These are phyloP conservation scores for Wallemia mellicola DNA, from an alignment of 1,284 basidiomycete species.

Conservation along the genomic window DNA sequence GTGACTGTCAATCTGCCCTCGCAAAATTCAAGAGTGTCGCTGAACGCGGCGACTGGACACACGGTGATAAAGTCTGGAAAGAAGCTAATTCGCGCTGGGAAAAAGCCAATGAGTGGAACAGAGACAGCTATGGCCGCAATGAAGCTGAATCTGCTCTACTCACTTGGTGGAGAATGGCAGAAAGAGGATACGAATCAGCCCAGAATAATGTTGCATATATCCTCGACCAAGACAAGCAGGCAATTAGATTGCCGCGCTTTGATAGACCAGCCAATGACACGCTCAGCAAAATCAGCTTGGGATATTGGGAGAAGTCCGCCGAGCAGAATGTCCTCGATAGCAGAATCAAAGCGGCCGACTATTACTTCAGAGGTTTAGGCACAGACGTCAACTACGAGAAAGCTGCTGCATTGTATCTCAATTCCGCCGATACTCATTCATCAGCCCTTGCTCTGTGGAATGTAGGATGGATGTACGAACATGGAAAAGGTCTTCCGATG, in stretches of 20 bases:
- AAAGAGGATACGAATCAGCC: conserved; percentile 66
- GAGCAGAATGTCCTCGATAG: conserved; percentile 81
- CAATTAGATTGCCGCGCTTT: conserved; percentile 20
- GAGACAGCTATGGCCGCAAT: conserved; percentile 2
- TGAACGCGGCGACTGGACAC: conserved; percentile 62
- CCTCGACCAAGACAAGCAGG: conserved; percentile 58
- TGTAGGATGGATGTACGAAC: conserved; percentile 95
- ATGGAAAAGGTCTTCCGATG: conserved; percentile 64
- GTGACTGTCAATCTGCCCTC: conserved; percentile 50
- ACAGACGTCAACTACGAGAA: conserved; percentile 42
- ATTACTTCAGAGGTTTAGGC: conserved; percentile 69
- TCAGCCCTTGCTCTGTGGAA: conserved; percentile 99
- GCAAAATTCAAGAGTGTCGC: conserved; percentile 67
- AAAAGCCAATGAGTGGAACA: not conserved
- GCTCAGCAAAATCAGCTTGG: conserved; percentile 49
- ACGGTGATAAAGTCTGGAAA: conserved; percentile 21
- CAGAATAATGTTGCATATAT: conserved; percentile 89
- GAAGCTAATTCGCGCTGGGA: conserved; percentile 1
- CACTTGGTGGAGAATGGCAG: conserved; percentile 83
- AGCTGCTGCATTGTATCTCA: conserved; percentile 54
- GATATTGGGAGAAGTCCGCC: conserved; percentile 80
- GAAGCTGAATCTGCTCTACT: conserved; percentile 43
- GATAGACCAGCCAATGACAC: conserved; percentile 20
- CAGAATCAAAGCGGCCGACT: conserved; percentile 83
- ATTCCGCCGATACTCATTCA: conserved; percentile 55